Evolutionary conservation across 331 rosid species (phyloP).

Genomic region (Erythrophleum ivorense): DNA sequence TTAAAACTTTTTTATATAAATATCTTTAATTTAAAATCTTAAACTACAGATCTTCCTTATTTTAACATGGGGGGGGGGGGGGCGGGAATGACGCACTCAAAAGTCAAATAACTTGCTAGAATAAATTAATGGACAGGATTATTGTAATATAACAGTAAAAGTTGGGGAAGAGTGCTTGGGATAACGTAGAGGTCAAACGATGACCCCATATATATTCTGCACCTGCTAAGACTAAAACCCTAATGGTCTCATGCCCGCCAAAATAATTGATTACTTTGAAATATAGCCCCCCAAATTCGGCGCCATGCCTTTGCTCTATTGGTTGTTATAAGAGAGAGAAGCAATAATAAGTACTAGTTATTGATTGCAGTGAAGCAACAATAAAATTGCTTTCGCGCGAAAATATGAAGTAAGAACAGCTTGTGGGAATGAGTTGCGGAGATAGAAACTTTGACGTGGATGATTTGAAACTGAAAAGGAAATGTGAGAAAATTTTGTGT

Average conservation of each 20-base stretch:
- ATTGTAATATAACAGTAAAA: neutral
- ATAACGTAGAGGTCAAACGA: slow-evolving; percentile 2
- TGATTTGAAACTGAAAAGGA: neutral
- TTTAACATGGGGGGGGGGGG: neutral
- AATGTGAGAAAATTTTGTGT: no score
- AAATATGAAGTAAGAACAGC: neutral
- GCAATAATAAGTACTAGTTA: neutral
- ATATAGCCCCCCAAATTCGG: no score
- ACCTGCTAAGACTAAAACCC: neutral
- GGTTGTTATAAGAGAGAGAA: neutral
- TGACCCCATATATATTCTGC: neutral
- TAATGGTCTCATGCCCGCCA: neutral
- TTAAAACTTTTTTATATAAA: neutral
- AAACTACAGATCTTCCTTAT: neutral
- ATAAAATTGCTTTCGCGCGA: neutral
- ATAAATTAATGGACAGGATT: neutral
- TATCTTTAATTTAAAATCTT: neutral
- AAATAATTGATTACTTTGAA: neutral
- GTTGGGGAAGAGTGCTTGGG: neutral
- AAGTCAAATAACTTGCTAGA: slow-evolving; percentile 33
- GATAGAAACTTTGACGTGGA: no score
- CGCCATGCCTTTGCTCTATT: neutral
- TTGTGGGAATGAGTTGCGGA: neutral
- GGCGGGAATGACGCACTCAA: neutral
- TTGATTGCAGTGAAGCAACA: neutral